These are phyloP conservation scores for Pleurotus pulmonarius DNA, from an alignment of 768 basidiomycete genomes.

Conservation along the genomic window DNA sequence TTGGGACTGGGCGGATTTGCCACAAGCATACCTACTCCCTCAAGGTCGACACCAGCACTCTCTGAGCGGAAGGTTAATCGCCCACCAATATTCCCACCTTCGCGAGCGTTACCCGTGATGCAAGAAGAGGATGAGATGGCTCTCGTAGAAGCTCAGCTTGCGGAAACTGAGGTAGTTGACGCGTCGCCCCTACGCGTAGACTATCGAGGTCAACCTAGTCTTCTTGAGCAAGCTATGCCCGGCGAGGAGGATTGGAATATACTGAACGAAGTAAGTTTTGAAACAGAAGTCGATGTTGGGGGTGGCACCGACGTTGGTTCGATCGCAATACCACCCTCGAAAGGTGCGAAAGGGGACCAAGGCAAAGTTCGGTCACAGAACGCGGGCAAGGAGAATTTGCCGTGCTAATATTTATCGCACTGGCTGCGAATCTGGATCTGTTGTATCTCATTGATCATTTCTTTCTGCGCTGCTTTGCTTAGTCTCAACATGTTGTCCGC, in stretches of 20 bases:
- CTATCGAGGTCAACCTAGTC: constrained; percentile 38
- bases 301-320: constrained; percentile 9
- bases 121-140: constrained; percentile 16
- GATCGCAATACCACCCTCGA: not conserved
- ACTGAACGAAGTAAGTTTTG: constrained; percentile 52
- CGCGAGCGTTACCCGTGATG: not conserved
- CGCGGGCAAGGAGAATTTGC: constrained; percentile 45
- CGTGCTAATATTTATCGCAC: not conserved
- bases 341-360: constrained; percentile 13
- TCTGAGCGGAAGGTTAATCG: constrained; percentile 41
- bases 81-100: constrained; percentile 7
- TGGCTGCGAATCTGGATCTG: too few species aligned
- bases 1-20: constrained; percentile 44
- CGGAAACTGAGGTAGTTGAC: constrained; percentile 28
- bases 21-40: constrained; percentile 18
- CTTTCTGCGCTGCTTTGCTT: too few species aligned
- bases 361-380: constrained; percentile 13
- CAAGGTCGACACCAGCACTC: constrained; percentile 42
- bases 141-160: constrained; percentile 14
- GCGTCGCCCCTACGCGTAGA: constrained; percentile 54
- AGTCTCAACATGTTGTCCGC: too few species aligned
- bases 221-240: constrained; percentile 57
- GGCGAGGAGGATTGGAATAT: constrained; percentile 45
- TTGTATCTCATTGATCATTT: too few species aligned
- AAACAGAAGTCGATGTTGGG: constrained; percentile 29